Conservation (phyloP, 2,329 filamentous ascomycete genomes). For the Cytospora schulzeri region DNA sequence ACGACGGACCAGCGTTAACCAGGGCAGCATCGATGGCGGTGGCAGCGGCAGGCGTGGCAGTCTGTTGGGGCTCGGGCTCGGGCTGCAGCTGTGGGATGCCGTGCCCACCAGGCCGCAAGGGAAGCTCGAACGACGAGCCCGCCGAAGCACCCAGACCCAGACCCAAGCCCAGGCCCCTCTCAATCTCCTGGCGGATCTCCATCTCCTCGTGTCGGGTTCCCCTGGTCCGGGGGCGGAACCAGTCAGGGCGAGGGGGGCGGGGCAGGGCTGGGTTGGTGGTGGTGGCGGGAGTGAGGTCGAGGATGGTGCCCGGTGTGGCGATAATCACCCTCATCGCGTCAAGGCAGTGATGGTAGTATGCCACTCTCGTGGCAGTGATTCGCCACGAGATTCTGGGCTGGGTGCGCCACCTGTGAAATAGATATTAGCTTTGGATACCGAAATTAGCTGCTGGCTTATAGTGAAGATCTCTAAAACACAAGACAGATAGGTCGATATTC, state of each 20-base stretch:
- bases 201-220: not conserved
- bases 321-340: not conserved
- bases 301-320: not conserved
- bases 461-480: too few species aligned
- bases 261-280: not conserved
- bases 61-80: not conserved
- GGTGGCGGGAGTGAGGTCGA: not conserved
- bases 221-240: not conserved
- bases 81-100: not conserved
- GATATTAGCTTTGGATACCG: not conserved
- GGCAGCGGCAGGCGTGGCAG: not conserved
- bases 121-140: not conserved
- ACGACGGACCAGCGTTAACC: not conserved
- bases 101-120: not conserved
- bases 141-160: not conserved
- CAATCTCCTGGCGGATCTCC: not conserved
- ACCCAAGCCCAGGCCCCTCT: not conserved
- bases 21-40: too few species aligned
- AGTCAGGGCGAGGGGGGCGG: not conserved
- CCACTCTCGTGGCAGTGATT: not conserved
- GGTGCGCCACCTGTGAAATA: not conserved
- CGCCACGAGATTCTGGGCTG: not conserved
- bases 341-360: not conserved
- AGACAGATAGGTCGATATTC: too few species aligned
- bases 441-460: not conserved